phyloP scores from a whole-genome alignment of 2,329 filamentous ascomycete genomes.

The Dactylellina leptospora region DNA sequence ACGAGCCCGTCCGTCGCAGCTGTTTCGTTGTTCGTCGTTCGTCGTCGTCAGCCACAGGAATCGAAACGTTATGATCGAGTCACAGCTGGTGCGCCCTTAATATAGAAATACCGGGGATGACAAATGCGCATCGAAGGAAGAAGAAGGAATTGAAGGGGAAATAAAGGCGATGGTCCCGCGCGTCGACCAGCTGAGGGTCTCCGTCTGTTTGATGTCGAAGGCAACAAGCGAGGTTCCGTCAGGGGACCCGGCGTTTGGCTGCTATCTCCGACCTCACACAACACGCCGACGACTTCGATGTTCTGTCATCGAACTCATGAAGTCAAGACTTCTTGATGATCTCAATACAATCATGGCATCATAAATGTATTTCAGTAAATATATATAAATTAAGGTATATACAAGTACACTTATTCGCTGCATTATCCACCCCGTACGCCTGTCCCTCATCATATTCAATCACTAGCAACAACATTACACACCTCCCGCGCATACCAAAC shows the following conservation, averaged over 20 bases:
- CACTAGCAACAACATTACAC: slow-evolving; percentile 67
- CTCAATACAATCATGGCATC: too few relatives aligned
- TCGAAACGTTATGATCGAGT: neutral
- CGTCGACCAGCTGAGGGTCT: neutral
- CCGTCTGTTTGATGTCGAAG: neutral
- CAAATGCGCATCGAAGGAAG: slow-evolving; percentile 34
- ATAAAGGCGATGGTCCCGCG: too few relatives aligned
- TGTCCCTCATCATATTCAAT: slow-evolving; percentile 57
- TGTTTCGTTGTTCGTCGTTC: too few relatives aligned
- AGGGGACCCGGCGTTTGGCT: slow-evolving; percentile 18
- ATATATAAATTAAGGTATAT: slow-evolving; percentile 8
- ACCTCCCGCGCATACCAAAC: slow-evolving; percentile 72
- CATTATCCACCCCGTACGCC: neutral
- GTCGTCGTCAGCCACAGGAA: slow-evolving; percentile 42
- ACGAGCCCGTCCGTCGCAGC: too few relatives aligned
- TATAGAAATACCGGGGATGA: slow-evolving; percentile 13
- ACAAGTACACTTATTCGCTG: neutral
- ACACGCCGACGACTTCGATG: too few relatives aligned
- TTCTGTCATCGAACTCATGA: too few relatives aligned
- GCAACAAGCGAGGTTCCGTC: slow-evolving; percentile 18
- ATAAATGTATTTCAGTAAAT: neutral
- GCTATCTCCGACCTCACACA: slow-evolving; percentile 13
- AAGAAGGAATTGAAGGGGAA: slow-evolving; percentile 8
- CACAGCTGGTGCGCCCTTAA: too few relatives aligned
- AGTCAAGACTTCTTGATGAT: too few relatives aligned